phyloP scores from a whole-genome alignment of 2,329 filamentous ascomycete species.

The Drechslerella coelobrocha region DNA sequence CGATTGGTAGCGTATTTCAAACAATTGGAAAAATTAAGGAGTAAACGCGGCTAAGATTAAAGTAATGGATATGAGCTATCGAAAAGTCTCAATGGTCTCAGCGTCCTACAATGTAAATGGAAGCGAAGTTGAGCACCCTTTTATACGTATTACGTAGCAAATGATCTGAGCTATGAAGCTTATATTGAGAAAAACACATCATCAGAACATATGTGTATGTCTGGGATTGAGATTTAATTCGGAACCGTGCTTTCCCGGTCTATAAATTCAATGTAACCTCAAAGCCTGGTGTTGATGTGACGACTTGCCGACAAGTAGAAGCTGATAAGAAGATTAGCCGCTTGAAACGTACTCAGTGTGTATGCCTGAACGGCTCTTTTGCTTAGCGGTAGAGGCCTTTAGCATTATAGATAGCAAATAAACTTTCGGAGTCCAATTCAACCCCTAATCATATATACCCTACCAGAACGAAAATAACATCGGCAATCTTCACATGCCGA shows the following conservation, averaged over 20 bases:
- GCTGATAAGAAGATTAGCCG: not conserved
- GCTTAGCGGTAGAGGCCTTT: not conserved
- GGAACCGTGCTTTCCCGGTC: not conserved
- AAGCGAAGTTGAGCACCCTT: not conserved
- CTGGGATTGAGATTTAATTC: not conserved
- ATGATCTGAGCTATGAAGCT: no score
- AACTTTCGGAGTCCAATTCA: not conserved
- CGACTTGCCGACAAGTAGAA: constrained; percentile 10
- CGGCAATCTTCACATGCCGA: not conserved
- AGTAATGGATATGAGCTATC: not conserved
- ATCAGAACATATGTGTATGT: not conserved
- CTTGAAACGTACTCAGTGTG: not conserved
- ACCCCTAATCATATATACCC: not conserved
- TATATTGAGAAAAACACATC: no score
- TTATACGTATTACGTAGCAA: not conserved
- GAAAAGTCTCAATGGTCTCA: not conserved
- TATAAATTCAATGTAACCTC: not conserved
- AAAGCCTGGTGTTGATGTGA: not conserved
- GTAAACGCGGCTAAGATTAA: not conserved
- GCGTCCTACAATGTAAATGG: not conserved
- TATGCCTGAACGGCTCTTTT: not conserved
- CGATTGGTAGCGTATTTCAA: not conserved
- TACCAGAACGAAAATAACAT: not conserved
- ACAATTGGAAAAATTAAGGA: not conserved
- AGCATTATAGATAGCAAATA: not conserved